Conservation (phyloP, 1,139 yeast genomes). For the Kurtzmaniella quercitrusa region DNA sequence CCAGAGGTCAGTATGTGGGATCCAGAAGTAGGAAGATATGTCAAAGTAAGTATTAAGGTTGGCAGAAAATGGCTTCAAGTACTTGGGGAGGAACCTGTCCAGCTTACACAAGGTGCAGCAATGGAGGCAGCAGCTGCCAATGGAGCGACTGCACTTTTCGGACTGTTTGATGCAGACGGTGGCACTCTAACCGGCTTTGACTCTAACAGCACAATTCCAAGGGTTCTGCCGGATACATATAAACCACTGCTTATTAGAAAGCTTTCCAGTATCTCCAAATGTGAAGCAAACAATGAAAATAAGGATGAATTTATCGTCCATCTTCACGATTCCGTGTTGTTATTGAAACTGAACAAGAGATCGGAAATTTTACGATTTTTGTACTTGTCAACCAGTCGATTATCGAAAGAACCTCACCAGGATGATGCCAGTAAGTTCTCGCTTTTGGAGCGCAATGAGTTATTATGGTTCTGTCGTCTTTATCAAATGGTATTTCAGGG, state of each 20-base stretch:
- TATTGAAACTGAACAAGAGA: slow-evolving; percentile 56
- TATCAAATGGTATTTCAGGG: slow-evolving; percentile 68
- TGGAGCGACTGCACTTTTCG: not conserved
- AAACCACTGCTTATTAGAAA: slow-evolving; percentile 49
- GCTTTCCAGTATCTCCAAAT: slow-evolving; percentile 48
- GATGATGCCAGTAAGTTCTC: slow-evolving; percentile 9
- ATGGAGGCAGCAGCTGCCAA: not conserved
- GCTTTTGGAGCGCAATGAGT: not conserved
- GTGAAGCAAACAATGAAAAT: slow-evolving; percentile 42
- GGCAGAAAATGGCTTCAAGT: slow-evolving; percentile 71
- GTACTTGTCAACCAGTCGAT: slow-evolving; percentile 59
- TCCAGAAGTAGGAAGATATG: slow-evolving; percentile 18
- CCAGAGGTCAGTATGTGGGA: slow-evolving; percentile 54
- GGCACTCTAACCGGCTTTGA: not conserved
- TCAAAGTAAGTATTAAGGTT: slow-evolving; percentile 58
- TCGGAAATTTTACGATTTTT: slow-evolving; percentile 66
- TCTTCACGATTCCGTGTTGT: slow-evolving; percentile 41
- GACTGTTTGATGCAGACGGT: not conserved
- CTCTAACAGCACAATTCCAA: not conserved
- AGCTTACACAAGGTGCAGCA: not conserved
- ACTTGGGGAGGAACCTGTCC: slow-evolving; percentile 24
- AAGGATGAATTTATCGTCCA: slow-evolving; percentile 52
- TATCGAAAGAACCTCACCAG: slow-evolving; percentile 25
- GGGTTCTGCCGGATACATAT: slow-evolving; percentile 26
- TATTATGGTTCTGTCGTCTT: slow-evolving; percentile 51